A percentile compares a stretch with the other conserved stretches of the same genome.
Evolutionary conservation across 805 yeast genomes (phyloP).

Genomic region (Saturnispora sekii): DNA sequence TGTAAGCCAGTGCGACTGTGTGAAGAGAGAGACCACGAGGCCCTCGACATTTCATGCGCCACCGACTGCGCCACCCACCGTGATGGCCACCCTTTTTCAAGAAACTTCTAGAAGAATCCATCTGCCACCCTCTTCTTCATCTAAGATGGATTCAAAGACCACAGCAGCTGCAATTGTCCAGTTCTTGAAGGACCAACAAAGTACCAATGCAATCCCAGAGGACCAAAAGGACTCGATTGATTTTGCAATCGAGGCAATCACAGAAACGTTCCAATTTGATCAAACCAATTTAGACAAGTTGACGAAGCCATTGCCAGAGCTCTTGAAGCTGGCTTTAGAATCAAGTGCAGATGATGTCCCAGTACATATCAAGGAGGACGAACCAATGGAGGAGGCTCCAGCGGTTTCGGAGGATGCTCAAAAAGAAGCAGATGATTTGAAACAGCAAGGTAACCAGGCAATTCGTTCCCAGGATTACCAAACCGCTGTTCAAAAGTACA

Average conservation of each 20-base stretch:
- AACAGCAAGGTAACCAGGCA: constrained; percentile 80
- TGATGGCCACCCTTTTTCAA: no score
- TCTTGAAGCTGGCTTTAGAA: constrained; percentile 12
- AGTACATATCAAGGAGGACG: constrained; percentile 35
- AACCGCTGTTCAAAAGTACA: constrained; percentile 66
- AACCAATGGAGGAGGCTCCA: constrained; percentile 20
- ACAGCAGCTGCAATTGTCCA: constrained; percentile 66
- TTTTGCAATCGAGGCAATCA: constrained; percentile 87
- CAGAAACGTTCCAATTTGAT: constrained; percentile 71
- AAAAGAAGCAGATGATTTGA: constrained; percentile 73
- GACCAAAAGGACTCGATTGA: constrained; percentile 86
- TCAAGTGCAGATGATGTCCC: constrained; percentile 19
- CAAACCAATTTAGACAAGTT: constrained; percentile 17
- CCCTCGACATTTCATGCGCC: no score
- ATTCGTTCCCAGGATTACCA: constrained; percentile 70
- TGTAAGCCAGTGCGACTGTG: no score
- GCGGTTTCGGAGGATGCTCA: constrained; percentile 31
- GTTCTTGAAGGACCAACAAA: constrained; percentile 38
- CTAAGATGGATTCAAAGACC: constrained; percentile 35
- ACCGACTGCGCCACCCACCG: no score
- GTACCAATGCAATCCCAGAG: constrained; percentile 47
- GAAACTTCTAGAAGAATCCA: background rate
- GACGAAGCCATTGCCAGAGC: constrained; percentile 12
- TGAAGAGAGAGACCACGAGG: no score
- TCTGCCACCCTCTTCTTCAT: background rate